Conservation (phyloP, 495 filamentous ascomycete genomes). For the Neurospora sp. region DNA sequence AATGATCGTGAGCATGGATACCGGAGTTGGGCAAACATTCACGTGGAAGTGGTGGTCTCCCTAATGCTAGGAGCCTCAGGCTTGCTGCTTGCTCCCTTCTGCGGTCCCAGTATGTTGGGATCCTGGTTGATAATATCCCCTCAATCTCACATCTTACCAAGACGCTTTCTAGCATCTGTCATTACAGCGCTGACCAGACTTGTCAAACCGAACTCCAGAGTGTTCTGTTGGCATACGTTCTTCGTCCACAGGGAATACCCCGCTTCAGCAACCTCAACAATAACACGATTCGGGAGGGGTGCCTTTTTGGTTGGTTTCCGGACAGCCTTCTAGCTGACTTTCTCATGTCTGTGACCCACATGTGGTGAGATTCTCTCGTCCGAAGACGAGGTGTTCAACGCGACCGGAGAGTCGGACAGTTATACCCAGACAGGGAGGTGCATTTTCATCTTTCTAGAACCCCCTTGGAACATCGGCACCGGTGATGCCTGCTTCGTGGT, state of each 20-base stretch:
- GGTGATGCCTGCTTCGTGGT: not conserved
- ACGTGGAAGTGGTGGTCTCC: not conserved
- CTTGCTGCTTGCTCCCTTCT: not conserved
- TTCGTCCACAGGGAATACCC: not conserved
- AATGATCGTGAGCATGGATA: not conserved
- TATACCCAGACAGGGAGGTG: not conserved
- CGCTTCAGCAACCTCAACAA: not conserved
- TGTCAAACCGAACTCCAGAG: not conserved
- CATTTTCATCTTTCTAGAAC: not conserved
- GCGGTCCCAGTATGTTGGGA: not conserved
- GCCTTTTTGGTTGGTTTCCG: not conserved
- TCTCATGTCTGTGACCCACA: not conserved
- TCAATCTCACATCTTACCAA: not conserved
- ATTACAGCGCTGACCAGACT: not conserved
- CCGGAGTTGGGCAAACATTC: not conserved
- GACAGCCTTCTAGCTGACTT: not conserved
- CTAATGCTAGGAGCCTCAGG: not conserved
- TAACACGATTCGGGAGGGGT: not conserved
- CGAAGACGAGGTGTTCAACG: not conserved
- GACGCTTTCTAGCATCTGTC: not conserved
- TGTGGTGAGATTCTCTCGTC: not conserved
- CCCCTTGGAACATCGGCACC: not conserved
- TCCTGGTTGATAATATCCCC: not conserved
- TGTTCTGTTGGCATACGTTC: not conserved
- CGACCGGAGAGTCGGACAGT: not conserved